A percentile compares a stretch with the other conserved stretches of the same genome.
Conservation (phyloP, 768 basidiomycete species). For the Lactarius psammicola region DNA sequence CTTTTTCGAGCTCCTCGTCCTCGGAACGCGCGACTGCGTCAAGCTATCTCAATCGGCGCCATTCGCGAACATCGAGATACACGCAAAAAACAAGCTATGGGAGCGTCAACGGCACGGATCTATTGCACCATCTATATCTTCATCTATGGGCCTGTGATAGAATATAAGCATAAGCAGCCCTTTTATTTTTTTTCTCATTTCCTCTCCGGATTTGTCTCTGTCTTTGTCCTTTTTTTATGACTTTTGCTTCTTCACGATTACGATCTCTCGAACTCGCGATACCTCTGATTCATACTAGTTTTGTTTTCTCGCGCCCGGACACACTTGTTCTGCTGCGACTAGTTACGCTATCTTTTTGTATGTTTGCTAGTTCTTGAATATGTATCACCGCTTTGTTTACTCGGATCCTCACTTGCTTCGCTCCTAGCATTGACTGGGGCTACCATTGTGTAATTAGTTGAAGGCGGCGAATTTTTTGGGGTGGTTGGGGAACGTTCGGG, state of each 20-base stretch:
- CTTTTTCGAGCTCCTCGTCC: slow-evolving; percentile 96
- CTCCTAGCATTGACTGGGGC: slow-evolving; percentile 36
- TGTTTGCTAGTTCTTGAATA: slow-evolving; percentile 10
- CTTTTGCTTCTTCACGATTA: background rate
- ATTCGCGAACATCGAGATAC: slow-evolving; percentile 84
- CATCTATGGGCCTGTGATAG: slow-evolving; percentile 41
- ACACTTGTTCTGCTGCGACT: slow-evolving; percentile 6
- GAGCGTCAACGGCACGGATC: slow-evolving; percentile 56
- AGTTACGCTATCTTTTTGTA: slow-evolving; percentile 21
- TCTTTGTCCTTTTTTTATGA: slow-evolving; percentile 7
- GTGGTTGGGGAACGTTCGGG: background rate
- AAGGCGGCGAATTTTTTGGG: background rate
- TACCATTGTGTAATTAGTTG: background rate
- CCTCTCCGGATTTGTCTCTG: background rate
- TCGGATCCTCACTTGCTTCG: background rate
- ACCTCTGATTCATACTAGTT: slow-evolving; percentile 19
- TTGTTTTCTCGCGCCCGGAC: slow-evolving; percentile 13
- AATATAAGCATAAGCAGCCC: background rate
- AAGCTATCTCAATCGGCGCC: slow-evolving; percentile 69
- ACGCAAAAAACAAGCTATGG: slow-evolving; percentile 83
- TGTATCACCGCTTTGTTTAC: slow-evolving; percentile 8
- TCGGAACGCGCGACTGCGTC: slow-evolving; percentile 90
- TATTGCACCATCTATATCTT: slow-evolving; percentile 46
- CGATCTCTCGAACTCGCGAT: slow-evolving; percentile 16
- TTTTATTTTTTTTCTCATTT: background rate